Conservation (phyloP, 2,329 filamentous ascomycete species). For the Purpureocillium takamizusanense region DNA sequence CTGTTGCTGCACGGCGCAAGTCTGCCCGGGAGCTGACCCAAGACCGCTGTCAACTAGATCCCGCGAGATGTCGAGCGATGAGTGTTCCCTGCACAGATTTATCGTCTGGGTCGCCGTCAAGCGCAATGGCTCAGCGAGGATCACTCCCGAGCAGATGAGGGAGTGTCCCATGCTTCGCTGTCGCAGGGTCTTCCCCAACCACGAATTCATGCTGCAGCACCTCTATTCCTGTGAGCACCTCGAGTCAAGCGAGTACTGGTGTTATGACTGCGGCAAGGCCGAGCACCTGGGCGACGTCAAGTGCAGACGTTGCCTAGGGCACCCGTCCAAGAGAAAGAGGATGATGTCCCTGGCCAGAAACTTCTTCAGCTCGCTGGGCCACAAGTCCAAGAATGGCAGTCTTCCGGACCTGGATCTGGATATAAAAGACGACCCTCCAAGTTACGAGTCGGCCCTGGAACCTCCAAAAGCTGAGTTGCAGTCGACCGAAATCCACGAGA, state of each 20-base stretch:
- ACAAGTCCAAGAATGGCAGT: constrained; percentile 30
- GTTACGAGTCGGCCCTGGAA: constrained; percentile 33
- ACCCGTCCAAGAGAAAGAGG: constrained; percentile 40
- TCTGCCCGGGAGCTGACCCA: neutral
- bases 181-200: constrained; percentile 37
- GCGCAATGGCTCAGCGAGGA: constrained; percentile 39
- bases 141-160: constrained; percentile 37
- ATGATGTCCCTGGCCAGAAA: constrained; percentile 43
- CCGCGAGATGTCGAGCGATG: constrained; percentile 34
- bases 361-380: constrained; percentile 44
- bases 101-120: constrained; percentile 48
- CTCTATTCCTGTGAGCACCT: constrained; percentile 39
- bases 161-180: constrained; percentile 45
- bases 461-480: constrained; percentile 32
- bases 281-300: constrained; percentile 43
- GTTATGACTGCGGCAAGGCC: constrained; percentile 42
- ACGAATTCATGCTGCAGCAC: constrained; percentile 46
- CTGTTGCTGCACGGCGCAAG: too few species aligned
- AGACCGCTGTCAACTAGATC: constrained; percentile 22
- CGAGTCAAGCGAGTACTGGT: constrained; percentile 43
- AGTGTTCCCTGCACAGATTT: constrained; percentile 45
- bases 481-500: constrained; percentile 41
- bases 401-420: constrained; percentile 16
- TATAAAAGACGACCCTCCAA: constrained; percentile 31
- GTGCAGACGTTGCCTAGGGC: constrained; percentile 40